Percentiles rank a stretch among this genome's conserved stretches.
Conservation (phyloP, 768 basidiomycete genomes). For the Tephrocybe sp. region DNA sequence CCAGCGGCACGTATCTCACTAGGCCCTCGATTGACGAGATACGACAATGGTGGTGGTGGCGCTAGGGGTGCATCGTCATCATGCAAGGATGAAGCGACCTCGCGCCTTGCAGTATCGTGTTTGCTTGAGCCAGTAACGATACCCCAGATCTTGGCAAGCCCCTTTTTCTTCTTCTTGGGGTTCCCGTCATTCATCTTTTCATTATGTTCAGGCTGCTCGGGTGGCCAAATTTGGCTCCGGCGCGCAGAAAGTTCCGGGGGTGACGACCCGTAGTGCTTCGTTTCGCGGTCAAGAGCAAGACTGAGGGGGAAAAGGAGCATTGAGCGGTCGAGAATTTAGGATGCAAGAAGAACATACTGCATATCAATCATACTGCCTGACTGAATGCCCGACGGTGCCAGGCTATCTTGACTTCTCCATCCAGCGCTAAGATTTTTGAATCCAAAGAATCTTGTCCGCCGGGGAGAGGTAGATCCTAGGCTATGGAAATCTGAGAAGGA, state of each 20-base stretch:
- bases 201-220: conserved; percentile 20
- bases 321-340: conserved; percentile 1
- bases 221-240: conserved; percentile 52
- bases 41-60: conserved; percentile 89
- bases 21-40: conserved; percentile 71
- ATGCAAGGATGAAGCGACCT: conserved; percentile 33
- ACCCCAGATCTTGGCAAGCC: conserved; percentile 79
- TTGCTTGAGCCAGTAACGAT: conserved; percentile 63
- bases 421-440: conserved; percentile 67
- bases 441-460: conserved; percentile 76
- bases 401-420: conserved; percentile 78
- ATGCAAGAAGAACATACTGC: conserved; percentile 60
- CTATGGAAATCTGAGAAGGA: conserved; percentile 83
- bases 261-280: conserved; percentile 20
- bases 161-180: conserved; percentile 76
- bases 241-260: conserved; percentile 40
- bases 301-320: conserved; percentile 34
- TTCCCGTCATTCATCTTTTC: conserved; percentile 43
- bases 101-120: conserved; percentile 27
- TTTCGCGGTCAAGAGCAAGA: conserved; percentile 75
- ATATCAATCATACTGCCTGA: conserved; percentile 90
- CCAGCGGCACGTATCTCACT: conserved; percentile 36
- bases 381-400: conserved; percentile 69
- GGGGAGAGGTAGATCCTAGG: conserved; percentile 61
- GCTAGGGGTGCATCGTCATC: conserved; percentile 79